These are phyloP conservation scores for Trichothecium roseum DNA, from an alignment of 2,329 filamentous ascomycete genomes.

Conservation along the genomic window DNA sequence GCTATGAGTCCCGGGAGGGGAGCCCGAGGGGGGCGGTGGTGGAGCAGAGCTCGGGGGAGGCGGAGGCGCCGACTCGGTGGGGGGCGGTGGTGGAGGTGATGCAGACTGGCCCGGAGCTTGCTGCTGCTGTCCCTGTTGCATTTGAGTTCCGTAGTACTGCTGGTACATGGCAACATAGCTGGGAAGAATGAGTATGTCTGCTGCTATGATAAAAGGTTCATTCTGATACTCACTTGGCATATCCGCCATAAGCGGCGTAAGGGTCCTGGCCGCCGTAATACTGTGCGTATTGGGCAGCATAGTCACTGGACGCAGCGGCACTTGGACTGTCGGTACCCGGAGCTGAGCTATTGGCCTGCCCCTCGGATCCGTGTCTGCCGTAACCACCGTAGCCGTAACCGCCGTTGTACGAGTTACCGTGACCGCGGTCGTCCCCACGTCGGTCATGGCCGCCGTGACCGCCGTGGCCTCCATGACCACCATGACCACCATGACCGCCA, in stretches of 20 bases:
- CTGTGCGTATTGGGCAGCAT: conserved; percentile 72
- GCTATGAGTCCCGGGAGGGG: conserved; percentile 38
- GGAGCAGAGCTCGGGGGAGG: conserved; percentile 48
- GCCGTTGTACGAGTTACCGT: conserved; percentile 17
- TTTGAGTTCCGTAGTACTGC: conserved; percentile 50
- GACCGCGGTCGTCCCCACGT: conserved; percentile 15
- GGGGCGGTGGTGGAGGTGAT: conserved; percentile 48
- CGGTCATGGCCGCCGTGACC: conserved; percentile 21
- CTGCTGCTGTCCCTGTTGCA: conserved; percentile 11
- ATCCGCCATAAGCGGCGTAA: conserved; percentile 86
- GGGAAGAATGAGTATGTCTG: conserved; percentile 11
- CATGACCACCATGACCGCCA: conserved; percentile 31
- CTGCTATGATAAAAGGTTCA: neutral
- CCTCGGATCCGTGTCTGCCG: conserved; percentile 3
- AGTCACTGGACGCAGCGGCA: conserved; percentile 38
- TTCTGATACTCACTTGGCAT: conserved; percentile 50
- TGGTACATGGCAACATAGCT: conserved; percentile 64
- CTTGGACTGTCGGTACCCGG: conserved; percentile 16
- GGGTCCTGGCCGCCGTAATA: conserved; percentile 71
- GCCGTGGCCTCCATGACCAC: conserved; percentile 27
- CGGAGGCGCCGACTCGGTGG: conserved; percentile 50
- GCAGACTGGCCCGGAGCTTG: conserved; percentile 31
- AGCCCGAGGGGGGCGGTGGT: conserved; percentile 34
- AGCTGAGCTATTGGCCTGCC: conserved; percentile 25
- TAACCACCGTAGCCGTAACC: conserved; percentile 16